Base-by-base conservation (phyloP, 305 asterid genomes). In the Fraxinus xanthoxyloides region DNA sequence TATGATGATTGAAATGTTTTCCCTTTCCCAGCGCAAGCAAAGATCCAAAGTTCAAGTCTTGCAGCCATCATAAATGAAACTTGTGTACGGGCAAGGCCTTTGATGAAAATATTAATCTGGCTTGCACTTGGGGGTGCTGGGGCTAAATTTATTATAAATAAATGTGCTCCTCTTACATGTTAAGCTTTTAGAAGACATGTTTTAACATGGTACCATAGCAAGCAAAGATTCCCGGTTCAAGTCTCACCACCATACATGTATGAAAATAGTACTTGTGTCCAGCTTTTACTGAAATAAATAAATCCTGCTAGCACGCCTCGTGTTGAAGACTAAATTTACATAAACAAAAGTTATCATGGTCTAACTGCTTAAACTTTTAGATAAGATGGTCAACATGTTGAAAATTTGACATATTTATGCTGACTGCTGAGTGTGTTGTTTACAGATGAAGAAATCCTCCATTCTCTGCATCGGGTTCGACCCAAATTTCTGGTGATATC, bases 371-470 rank as follows among this genome's bases (percentile, higher is more conserved):
- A 30, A 65, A 26, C 9, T 65, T 26, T 12, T 13, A 65, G 3
- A 28, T 10, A 19, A 70, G 43, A 31, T 28, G 40, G 40, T 70
- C 40, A 6, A 70, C 10, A 5, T 70, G 75, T 17, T 70, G 8
- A n/a, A 30, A 70, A 7, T 79, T 84, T 73, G 76, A 67, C 79
- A 83, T 69, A 24, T 79, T 82, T n/a, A 72, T 76, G 77, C 46
- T 63, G 77, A 81, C 28, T 56, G 67, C 67, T 56, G 67, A 51
- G 31, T 46, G 8, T 82, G 80, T 79, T 83, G 70, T 86, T 89
- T 91, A 93, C 95, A 96, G 99, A 91, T 92, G 92, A 94, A 82
- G 99, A 94, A 84, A 87, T 94, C 81, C 76, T 96, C 46, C 78
- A 84, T 80, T 80, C 92, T 73, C 80, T 96, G 86, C 99, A 96